Percentiles rank a stretch among this genome's conserved stretches.
phyloP scores from a whole-genome alignment of 306 rosid genomes.

The barrel medic (Medicago truncatula) region MtrunA17r5.0-ANR NC_053047.1:11458001-11458500 shows the following conservation, averaged over 20 bases:
- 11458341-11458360: constrained; percentile 96
- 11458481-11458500: background rate
- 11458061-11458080: background rate
- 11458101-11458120: too few relatives aligned
- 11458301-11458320: constrained; percentile 53
- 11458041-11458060: background rate
- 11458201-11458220: background rate
- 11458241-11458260: background rate
- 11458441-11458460: constrained; percentile 40
- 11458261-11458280: background rate
- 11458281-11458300: too few relatives aligned
- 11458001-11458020: background rate
- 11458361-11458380: constrained; percentile 88
- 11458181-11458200: background rate
- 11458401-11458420: constrained; percentile 85
- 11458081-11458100: too few relatives aligned
- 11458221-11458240: background rate
- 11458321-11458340: constrained; percentile 93
- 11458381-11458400: constrained; percentile 90
- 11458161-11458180: too few relatives aligned
- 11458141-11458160: too few relatives aligned
- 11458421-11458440: constrained; percentile 71
- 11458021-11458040: background rate
- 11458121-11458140: too few relatives aligned
- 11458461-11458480: constrained; percentile 7